Base-by-base conservation (phyloP, 176 grass and related monocot species). In the Musa beccarii region DNA sequence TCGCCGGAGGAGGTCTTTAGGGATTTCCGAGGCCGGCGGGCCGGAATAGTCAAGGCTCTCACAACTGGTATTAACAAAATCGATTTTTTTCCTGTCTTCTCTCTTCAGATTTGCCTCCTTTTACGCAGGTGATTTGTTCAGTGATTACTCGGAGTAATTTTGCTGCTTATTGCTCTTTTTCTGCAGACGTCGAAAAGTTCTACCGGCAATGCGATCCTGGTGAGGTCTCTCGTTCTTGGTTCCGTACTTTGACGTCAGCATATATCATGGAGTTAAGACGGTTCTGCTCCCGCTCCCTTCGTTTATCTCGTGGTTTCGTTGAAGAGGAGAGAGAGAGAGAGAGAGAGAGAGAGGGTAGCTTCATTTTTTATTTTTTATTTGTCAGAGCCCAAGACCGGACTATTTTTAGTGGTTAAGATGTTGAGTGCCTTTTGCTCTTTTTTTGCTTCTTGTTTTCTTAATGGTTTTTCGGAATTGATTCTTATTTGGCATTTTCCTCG, bases 151-250 rank as follows among this genome's bases (percentile, higher is more conserved):
- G 34, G 34, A 43, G 34, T 43, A 43, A 43, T 43, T 6, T 43
- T 34, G 29, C 29, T 34, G 3, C 29, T 34, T 34, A 34, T 34
- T 26, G 12, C 23, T 68, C 34, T 68, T 29, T 3, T 29, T 51
- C 11, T 54, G 71, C 71, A 73, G 71, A 73, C 26, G 51, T 73
- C 1, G 52, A 73, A 10, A 73, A 73, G 71, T 73, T 73, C 71
- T 73, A 54, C 71, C 51, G 54, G 52, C 71, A 54, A 2, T 73
- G 71, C 71, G 71, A 73, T 53, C 71, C 71, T 20, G 71, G 71
- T 73, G 11, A 73, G 51, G 51, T 73, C n/a, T 54, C 10, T 6
- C n/a, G 3, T 13, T 54, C 52, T 73, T 51, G 51, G 53, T 14
- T 26, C n/a, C 2, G 14, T 54, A 4, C 50, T 53, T 25, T 25